Evolutionary conservation across 2,329 filamentous ascomycete species (phyloP).

Genomic region (Hypoxylon sp.): DNA sequence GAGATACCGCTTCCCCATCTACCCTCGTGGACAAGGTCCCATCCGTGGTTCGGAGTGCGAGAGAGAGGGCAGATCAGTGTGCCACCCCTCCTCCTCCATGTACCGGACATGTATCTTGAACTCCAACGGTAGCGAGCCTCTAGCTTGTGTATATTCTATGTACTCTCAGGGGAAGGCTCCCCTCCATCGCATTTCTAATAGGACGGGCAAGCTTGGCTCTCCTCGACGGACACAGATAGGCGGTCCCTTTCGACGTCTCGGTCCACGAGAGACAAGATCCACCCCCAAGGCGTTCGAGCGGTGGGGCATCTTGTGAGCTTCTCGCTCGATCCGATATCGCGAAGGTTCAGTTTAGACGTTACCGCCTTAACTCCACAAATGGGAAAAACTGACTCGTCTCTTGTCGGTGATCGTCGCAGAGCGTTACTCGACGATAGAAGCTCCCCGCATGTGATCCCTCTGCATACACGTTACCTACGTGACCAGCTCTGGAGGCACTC

Average conservation of each 20-base stretch:
- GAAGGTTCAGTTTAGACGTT: not conserved
- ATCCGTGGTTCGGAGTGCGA: conserved; percentile 8
- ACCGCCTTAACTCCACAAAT: not conserved
- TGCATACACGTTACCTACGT: not conserved
- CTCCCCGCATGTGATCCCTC: not conserved
- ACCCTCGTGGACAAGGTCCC: conserved; percentile 6
- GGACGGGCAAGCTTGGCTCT: not conserved
- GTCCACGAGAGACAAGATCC: conserved; percentile 9
- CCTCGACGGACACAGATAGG: not conserved
- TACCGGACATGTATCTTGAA: conserved; percentile 16
- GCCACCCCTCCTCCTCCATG: conserved; percentile 15
- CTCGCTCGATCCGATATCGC: conserved; percentile 11
- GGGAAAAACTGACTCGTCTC: not conserved
- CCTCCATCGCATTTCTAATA: conserved; percentile 3
- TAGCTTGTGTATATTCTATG: conserved; percentile 23
- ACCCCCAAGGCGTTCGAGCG: conserved; percentile 10
- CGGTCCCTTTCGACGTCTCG: conserved; percentile 2
- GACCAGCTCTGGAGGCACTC: not conserved
- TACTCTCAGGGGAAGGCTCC: conserved; percentile 5
- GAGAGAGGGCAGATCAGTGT: conserved; percentile 3
- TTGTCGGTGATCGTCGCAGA: not conserved
- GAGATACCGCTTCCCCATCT: conserved; percentile 9
- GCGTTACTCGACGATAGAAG: conserved; percentile 4
- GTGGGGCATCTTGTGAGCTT: not conserved
- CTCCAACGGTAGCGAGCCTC: not conserved